Conservation (phyloP, 2,329 filamentous ascomycete species). For the Paracorniculantispora psalliotae region DNA sequence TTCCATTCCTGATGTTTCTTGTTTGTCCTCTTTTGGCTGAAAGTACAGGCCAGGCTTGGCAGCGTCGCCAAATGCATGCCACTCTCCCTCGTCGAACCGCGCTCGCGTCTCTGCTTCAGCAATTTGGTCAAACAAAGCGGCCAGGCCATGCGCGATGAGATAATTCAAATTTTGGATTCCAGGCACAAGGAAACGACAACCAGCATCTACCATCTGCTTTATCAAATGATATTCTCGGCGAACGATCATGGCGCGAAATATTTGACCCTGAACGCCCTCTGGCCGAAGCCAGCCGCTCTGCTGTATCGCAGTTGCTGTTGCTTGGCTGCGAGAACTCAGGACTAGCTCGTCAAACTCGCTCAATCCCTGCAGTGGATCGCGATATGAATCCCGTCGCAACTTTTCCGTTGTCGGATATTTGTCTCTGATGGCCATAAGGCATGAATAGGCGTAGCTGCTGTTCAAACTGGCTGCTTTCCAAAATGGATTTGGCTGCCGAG, state of each 20-base stretch:
- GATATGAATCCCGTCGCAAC: not conserved
- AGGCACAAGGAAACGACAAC: not conserved
- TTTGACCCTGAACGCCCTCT: not conserved
- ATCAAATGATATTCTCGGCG: constrained; percentile 4
- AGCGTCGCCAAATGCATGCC: constrained; percentile 5
- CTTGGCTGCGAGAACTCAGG: not conserved
- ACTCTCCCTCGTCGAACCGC: constrained; percentile 1
- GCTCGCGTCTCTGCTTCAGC: not conserved
- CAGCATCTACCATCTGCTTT: not conserved
- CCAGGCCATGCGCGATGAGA: not conserved
- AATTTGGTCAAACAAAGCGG: not conserved
- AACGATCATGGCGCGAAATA: not conserved
- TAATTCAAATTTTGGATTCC: not conserved
- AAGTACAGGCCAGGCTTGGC: constrained; percentile 2
- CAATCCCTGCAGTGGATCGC: not conserved
- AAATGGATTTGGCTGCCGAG: not conserved
- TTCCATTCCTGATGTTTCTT: not conserved
- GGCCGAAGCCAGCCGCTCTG: not conserved
- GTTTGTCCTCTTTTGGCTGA: not conserved
- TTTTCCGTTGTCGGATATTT: not conserved
- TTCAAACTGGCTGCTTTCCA: not conserved
- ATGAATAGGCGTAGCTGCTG: not conserved
- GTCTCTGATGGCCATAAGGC: not conserved
- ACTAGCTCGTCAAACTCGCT: not conserved
- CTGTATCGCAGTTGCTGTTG: not conserved